These are phyloP conservation scores for Pleurotus pulmonarius DNA, from an alignment of 768 basidiomycete species.

Conservation along the genomic window DNA sequence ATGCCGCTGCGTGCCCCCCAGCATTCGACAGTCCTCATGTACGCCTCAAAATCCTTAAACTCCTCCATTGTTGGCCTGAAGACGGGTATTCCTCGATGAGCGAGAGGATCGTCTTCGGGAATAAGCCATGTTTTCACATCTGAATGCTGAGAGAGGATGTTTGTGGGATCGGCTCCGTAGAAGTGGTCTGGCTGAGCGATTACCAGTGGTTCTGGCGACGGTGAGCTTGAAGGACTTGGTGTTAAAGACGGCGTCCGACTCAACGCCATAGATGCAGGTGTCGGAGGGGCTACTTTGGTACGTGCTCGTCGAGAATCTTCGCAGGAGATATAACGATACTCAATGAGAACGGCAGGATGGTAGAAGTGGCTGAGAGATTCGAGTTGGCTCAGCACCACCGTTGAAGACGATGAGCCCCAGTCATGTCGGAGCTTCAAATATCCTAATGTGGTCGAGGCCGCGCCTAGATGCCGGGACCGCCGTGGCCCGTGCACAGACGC, in stretches of 20 bases:
- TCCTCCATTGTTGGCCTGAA: constrained; percentile 94
- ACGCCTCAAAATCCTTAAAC: constrained; percentile 88
- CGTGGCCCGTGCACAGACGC: background rate
- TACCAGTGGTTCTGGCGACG: constrained; percentile 43
- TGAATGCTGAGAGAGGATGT: constrained; percentile 60
- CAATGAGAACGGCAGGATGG: background rate
- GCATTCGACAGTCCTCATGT: constrained; percentile 79
- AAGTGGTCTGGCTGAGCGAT: constrained; percentile 78
- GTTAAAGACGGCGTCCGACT: constrained; percentile 41
- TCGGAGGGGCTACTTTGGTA: too few species aligned
- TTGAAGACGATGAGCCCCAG: constrained; percentile 3
- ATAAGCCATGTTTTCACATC: constrained; percentile 64
- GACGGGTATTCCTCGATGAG: constrained; percentile 90
- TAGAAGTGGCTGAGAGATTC: background rate
- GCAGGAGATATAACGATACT: too few species aligned
- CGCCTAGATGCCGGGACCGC: background rate
- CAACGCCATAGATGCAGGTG: constrained; percentile 22
- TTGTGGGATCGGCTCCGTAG: constrained; percentile 55
- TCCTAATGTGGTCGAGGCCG: constrained; percentile 2
- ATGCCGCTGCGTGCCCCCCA: constrained; percentile 94
- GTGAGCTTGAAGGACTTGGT: constrained; percentile 41
- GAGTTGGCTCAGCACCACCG: background rate
- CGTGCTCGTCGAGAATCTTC: too few species aligned
- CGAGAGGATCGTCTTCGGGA: constrained; percentile 77
- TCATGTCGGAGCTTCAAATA: background rate